Percentiles rank a stretch among this genome's conserved stretches.
Conservation (phyloP, 352 stramenopile species). For the Phytophthora sansomeana region DNA sequence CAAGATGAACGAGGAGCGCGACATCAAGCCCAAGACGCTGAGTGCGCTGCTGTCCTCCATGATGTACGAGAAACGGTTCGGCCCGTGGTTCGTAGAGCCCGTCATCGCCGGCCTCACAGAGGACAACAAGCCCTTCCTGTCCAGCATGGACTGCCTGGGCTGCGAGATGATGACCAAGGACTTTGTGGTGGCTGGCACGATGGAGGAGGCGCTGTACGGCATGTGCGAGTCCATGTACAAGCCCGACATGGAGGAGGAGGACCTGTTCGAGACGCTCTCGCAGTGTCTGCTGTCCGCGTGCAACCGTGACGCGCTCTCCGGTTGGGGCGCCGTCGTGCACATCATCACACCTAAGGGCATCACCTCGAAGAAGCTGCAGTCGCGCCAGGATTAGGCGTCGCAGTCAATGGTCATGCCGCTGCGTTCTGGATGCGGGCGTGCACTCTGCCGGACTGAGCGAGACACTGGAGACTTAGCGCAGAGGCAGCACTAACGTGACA, state of each 20-base stretch:
- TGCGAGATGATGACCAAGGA: constrained; percentile 96
- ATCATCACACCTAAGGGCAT: constrained; percentile 95
- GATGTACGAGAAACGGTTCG: constrained; percentile 99
- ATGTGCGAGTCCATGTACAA: constrained; percentile 99
- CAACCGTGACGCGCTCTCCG: constrained; percentile 98
- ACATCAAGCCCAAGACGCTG: constrained; percentile 98
- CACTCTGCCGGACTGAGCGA: background rate
- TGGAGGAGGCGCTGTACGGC: constrained; percentile 98
- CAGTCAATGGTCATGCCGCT: constrained; percentile 6
- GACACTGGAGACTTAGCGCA: background rate
- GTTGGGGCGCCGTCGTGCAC: constrained; percentile 98
- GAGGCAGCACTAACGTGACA: constrained; percentile 17
- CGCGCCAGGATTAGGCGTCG: constrained; percentile 74
- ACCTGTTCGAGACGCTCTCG: constrained; percentile 98
- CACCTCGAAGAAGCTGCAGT: constrained; percentile 84
- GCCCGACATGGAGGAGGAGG: constrained; percentile 95
- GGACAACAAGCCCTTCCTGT: constrained; percentile 97
- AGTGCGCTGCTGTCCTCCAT: constrained; percentile 95
- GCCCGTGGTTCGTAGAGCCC: constrained; percentile 99
- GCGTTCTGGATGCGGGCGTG: constrained; percentile 11
- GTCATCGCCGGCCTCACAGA: constrained; percentile 97
- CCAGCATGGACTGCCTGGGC: constrained; percentile 98
- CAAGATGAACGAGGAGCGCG: constrained; percentile 98
- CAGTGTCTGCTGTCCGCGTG: constrained; percentile 98
- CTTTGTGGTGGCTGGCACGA: constrained; percentile 98